Base-by-base conservation (phyloP, 2,329 filamentous ascomycete species). In the Juglanconis oblonga region DNA sequence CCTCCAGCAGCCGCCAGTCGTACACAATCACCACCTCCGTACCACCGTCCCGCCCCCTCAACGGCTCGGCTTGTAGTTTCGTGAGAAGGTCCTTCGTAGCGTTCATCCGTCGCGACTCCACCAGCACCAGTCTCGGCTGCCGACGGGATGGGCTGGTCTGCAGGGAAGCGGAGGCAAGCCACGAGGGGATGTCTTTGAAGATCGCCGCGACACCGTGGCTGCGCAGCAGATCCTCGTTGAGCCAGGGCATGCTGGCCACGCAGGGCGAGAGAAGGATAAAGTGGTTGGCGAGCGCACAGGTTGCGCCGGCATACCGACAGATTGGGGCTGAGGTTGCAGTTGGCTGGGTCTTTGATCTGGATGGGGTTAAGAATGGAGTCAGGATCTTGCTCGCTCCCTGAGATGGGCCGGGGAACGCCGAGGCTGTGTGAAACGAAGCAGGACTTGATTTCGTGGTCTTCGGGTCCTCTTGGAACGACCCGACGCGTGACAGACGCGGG, bases 201-300 rank as follows among this genome's bases (percentile, higher is more conserved):
- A 74, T 70, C 0, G 68, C 57, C 2, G 64, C 38, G 42, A 82
- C 68, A 1, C 79, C 80, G 47, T 84, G 82, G 0, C 66, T 66
- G 1, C 64, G 61, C 1, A 83, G 68, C 0, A 83, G 67, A 29
- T 72, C 67, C 1, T 76, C 72, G 0, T 72, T 72, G 5, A 79
- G 66, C 64, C 70, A 70, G 0, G 71, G 70, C 9, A 71, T 71
- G 2, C 67, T 59, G 11, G 76, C 67, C 14, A 82, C 73, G 53
- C 73, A 77, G 0, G 76, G 75, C 0, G 78, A 72, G 2, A 83
- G 67, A 1, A 84, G 62, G 36, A 84, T 64, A 0, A 69, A 67
- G 40, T 64, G 72, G 14, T 68, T 70, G 0, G 67, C 64, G 29
- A 84, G 65, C 1, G 69, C 66, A 61, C 81, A 84, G 8, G 68